Evolutionary conservation across 2,329 filamentous ascomycete genomes (phyloP).

Genomic region (Neoarthrinium moseri): DNA sequence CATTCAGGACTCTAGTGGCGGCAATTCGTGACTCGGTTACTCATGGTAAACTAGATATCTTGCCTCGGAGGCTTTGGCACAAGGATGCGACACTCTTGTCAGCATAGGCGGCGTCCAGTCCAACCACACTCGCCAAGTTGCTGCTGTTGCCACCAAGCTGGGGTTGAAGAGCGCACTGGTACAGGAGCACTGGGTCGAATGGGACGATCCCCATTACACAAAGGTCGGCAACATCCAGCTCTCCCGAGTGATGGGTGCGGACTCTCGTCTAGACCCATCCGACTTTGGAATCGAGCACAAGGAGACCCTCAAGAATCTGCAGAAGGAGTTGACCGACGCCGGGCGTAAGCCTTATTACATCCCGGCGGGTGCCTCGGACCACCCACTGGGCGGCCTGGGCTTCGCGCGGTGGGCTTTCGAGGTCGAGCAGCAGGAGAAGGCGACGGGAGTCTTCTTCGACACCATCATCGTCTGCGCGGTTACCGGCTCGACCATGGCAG

Average conservation of each 20-base stretch:
- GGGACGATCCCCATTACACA: conserved; percentile 57
- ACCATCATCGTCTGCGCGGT: conserved; percentile 69
- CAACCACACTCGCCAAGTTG: conserved; percentile 69
- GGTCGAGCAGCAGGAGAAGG: conserved; percentile 61
- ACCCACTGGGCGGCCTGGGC: conserved; percentile 67
- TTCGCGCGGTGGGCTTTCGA: conserved; percentile 73
- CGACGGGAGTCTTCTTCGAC: conserved; percentile 64
- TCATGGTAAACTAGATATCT: conserved; percentile 64
- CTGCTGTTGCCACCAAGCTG: conserved; percentile 57
- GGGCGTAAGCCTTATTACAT: conserved; percentile 70
- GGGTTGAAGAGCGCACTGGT: conserved; percentile 57
- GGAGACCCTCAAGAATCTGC: conserved; percentile 52
- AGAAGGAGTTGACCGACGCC: conserved; percentile 46
- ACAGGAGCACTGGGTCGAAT: conserved; percentile 70
- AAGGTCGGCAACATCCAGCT: conserved; percentile 72
- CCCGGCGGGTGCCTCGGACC: conserved; percentile 69
- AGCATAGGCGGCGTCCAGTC: conserved; percentile 68
- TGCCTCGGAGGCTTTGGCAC: conserved; percentile 57
- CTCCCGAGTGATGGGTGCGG: conserved; percentile 64
- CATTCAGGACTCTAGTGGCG: background rate
- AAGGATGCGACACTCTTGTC: conserved; percentile 60
- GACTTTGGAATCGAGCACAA: conserved; percentile 70
- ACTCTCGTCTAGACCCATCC: conserved; percentile 58
- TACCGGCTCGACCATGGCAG: conserved; percentile 68
- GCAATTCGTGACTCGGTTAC: too few species aligned